phyloP scores from a whole-genome alignment of 2,329 filamentous ascomycete species.

The Aspergillus felis region DNA sequence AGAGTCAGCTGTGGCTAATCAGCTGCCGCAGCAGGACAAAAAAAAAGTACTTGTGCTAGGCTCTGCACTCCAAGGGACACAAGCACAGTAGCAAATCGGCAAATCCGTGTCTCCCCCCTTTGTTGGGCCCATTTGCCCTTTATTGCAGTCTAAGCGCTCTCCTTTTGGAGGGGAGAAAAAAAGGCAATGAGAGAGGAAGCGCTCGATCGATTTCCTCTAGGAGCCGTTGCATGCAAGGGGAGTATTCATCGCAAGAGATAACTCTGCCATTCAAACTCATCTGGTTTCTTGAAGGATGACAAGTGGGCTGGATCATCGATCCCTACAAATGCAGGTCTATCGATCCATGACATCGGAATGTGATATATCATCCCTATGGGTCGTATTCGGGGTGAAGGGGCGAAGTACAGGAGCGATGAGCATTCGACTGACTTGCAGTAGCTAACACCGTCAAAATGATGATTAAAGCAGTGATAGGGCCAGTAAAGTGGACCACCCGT shows the following conservation, averaged over 20 bases:
- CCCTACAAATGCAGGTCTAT: not conserved
- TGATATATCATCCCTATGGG: conserved; percentile 15
- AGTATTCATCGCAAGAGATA: not conserved
- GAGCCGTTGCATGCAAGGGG: not conserved
- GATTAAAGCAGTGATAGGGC: not conserved
- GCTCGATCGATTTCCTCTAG: not conserved
- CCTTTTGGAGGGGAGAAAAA: not conserved
- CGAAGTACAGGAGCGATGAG: not conserved
- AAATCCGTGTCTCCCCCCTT: not conserved
- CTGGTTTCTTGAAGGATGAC: not conserved
- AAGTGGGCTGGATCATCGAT: not conserved
- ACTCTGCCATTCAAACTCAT: not conserved
- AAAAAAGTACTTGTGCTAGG: not conserved
- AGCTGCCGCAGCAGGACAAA: not conserved
- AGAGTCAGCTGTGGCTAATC: not conserved
- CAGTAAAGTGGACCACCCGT: not conserved
- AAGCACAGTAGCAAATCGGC: not conserved
- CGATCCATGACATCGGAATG: conserved; percentile 11
- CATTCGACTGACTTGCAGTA: not conserved
- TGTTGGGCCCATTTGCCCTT: not conserved
- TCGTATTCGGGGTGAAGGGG: not conserved
- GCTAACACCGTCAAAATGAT: not conserved
- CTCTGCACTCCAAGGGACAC: not conserved
- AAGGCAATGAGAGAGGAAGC: not conserved
- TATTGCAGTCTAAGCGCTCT: not conserved